Conservation (phyloP, 495 filamentous ascomycete genomes). For the Sabuloglossum arenarium region DNA sequence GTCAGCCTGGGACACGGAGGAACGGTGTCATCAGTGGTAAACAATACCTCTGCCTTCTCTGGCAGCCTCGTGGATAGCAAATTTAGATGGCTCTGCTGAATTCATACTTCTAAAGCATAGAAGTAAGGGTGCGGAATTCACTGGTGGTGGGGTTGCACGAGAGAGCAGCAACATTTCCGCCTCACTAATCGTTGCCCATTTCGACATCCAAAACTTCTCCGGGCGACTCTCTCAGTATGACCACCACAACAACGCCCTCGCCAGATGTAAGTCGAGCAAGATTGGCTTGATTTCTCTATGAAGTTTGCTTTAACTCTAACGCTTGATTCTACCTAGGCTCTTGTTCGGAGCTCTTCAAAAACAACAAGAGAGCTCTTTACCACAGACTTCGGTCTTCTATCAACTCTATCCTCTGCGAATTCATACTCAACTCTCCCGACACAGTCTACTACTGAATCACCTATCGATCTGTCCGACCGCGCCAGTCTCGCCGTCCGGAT, state of each 20-base stretch:
- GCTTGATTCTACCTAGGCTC: background rate
- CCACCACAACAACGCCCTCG: background rate
- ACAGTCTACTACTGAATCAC: conserved; percentile 25
- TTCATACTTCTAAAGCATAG: conserved; percentile 16
- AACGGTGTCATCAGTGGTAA: conserved; percentile 7
- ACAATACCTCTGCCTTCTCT: conserved; percentile 62
- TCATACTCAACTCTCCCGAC: background rate
- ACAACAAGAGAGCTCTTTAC: conserved; percentile 36
- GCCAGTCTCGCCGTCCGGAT: conserved; percentile 38
- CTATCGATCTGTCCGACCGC: conserved; percentile 17
- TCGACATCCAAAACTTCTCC: too few species aligned
- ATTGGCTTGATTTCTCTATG: background rate
- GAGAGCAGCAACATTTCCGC: too few species aligned
- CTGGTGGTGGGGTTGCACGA: background rate
- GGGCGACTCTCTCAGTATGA: background rate
- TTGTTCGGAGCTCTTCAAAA: conserved; percentile 40
- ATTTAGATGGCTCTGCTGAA: conserved; percentile 32
- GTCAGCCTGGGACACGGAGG: conserved; percentile 7
- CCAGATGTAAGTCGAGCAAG: background rate
- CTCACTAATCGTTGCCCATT: too few species aligned
- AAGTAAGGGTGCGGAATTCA: background rate
- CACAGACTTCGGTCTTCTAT: conserved; percentile 18
- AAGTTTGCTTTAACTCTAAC: background rate
- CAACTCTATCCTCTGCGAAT: conserved; percentile 16
- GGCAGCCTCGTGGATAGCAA: conserved; percentile 72